Evolutionary conservation across 2,329 filamentous ascomycete genomes (phyloP).

Genomic region (Xylariaceae sp.): DNA sequence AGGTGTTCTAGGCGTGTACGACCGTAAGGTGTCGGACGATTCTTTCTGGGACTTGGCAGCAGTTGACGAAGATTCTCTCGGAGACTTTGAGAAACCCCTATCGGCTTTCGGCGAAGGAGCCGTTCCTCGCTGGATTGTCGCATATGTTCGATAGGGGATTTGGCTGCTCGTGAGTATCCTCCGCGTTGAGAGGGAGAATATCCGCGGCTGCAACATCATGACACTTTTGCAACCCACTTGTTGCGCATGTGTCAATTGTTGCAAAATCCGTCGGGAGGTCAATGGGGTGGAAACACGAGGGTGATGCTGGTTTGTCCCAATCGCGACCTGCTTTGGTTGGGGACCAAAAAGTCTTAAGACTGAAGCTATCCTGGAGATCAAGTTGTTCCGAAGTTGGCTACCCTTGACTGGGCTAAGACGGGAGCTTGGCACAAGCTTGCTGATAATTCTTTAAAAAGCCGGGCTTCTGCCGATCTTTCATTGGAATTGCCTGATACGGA

Average conservation of each 20-base stretch:
- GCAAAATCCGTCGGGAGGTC: constrained; percentile 17
- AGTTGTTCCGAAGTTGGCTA: constrained; percentile 34
- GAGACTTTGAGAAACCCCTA: constrained; percentile 25
- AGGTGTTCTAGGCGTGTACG: constrained; percentile 92
- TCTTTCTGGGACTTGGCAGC: constrained; percentile 30
- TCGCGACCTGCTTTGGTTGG: constrained; percentile 1
- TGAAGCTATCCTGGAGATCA: constrained; percentile 37
- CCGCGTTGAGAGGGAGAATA: constrained; percentile 37
- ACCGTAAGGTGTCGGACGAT: constrained; percentile 66
- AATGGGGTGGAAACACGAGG: constrained; percentile 4
- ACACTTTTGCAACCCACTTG: constrained; percentile 29
- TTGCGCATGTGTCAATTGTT: constrained; percentile 25
- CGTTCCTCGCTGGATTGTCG: constrained; percentile 33
- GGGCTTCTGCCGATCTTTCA: constrained; percentile 6
- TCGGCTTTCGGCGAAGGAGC: constrained; percentile 28
- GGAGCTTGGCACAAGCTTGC: too few relatives aligned
- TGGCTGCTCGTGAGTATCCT: constrained; percentile 36
- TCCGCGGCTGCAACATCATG: constrained; percentile 43
- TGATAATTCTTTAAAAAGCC: too few relatives aligned
- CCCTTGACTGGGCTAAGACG: too few relatives aligned
- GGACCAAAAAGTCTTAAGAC: constrained; percentile 33
- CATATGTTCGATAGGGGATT: constrained; percentile 37
- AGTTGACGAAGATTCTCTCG: constrained; percentile 14
- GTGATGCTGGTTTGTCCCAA: constrained; percentile 15
- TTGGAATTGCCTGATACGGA: not conserved